Percentiles rank a stretch among this genome's conserved stretches.
Conservation (phyloP, 1,139 yeast genomes). For the Yamadazyma dushanensis region DNA sequence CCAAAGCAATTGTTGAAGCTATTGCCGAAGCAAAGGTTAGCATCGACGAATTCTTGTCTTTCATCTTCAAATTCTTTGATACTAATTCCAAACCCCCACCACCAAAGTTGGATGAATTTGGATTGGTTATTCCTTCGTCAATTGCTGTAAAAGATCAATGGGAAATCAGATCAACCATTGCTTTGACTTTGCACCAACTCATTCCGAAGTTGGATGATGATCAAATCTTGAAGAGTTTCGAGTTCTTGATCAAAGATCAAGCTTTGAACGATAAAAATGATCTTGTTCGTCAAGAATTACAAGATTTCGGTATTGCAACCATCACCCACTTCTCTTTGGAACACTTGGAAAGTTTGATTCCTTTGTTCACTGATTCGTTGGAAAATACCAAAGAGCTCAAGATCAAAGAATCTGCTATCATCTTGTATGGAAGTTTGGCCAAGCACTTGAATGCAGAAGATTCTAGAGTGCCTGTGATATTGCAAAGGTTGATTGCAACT, state of each 20-base stretch:
- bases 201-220: slow-evolving; percentile 46
- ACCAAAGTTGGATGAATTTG: slow-evolving; percentile 74
- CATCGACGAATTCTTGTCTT: slow-evolving; percentile 36
- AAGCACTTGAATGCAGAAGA: slow-evolving; percentile 72
- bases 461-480: slow-evolving; percentile 60
- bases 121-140: slow-evolving; percentile 67
- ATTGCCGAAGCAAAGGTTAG: slow-evolving; percentile 27
- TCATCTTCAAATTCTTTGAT: slow-evolving; percentile 54
- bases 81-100: slow-evolving; percentile 73
- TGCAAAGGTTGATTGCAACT: slow-evolving; percentile 69
- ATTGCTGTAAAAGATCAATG: slow-evolving; percentile 68
- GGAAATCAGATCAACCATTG: slow-evolving; percentile 83
- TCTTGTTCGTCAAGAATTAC: slow-evolving; percentile 76
- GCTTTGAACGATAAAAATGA: slow-evolving; percentile 75
- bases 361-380: slow-evolving; percentile 69
- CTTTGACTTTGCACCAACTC: slow-evolving; percentile 61
- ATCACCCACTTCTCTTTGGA: slow-evolving; percentile 64
- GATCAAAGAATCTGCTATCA: slow-evolving; percentile 77
- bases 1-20: slow-evolving; percentile 53
- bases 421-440: slow-evolving; percentile 85
- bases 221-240: slow-evolving; percentile 51
- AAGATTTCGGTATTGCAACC: slow-evolving; percentile 82
- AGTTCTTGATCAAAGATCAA: slow-evolving; percentile 57
- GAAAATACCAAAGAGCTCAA: slow-evolving; percentile 56
- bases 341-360: slow-evolving; percentile 68